Evolutionary conservation across 768 basidiomycete species (phyloP).

Genomic region (Pisolithus tinctorius): DNA sequence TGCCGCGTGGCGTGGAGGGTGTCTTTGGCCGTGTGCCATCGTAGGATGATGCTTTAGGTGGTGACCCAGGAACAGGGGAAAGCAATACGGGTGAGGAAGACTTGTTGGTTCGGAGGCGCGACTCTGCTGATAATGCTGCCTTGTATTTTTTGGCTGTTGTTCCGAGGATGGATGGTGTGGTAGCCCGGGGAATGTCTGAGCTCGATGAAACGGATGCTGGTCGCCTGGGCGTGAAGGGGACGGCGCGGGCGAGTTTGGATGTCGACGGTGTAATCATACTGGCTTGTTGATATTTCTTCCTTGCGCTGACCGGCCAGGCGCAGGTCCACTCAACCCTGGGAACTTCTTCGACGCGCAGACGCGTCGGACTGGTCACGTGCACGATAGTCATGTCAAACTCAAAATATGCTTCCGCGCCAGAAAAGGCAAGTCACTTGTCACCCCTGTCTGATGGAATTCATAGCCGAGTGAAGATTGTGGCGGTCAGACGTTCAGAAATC

Average conservation of each 20-base stretch:
- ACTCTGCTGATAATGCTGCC: slow-evolving; percentile 47
- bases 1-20: slow-evolving; percentile 46
- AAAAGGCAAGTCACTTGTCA: no score
- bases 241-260: slow-evolving; percentile 33
- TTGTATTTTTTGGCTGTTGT: slow-evolving; percentile 61
- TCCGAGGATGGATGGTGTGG: slow-evolving; percentile 30
- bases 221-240: slow-evolving; percentile 52
- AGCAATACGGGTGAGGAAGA: slow-evolving; percentile 23
- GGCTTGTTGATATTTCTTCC: not conserved
- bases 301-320: slow-evolving; percentile 3
- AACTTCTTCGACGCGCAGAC: slow-evolving; percentile 19
- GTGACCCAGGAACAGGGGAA: slow-evolving; percentile 47
- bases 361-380: slow-evolving; percentile 22
- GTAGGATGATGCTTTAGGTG: slow-evolving; percentile 34
- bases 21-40: slow-evolving; percentile 43
- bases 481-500: no score
- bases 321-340: slow-evolving; percentile 23
- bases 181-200: slow-evolving; percentile 28
- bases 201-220: slow-evolving; percentile 34
- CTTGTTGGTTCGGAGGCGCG: slow-evolving; percentile 28
- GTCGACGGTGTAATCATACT: slow-evolving; percentile 16
- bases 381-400: not conserved
- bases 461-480: no score
- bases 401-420: no score
- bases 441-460: no score